Evolutionary conservation across 148 eudicot species (phyloP).

Genomic region (Silene uniflora): DNA sequence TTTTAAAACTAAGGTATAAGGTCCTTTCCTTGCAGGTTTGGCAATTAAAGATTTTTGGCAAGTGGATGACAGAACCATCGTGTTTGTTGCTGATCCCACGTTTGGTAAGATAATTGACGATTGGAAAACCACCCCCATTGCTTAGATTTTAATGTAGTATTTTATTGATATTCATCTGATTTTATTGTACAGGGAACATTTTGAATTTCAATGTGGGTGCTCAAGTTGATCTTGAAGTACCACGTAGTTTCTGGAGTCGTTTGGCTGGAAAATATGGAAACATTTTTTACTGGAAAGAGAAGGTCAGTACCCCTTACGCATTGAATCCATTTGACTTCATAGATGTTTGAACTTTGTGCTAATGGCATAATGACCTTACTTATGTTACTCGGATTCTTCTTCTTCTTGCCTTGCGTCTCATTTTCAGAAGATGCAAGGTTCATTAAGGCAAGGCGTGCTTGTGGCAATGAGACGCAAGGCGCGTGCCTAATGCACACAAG

Average conservation of each 20-base stretch:
- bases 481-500: neutral
- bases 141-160: neutral
- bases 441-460: no score
- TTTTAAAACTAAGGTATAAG: neutral
- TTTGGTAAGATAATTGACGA: constrained; percentile 47
- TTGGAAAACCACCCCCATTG: neutral
- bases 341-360: neutral
- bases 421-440: no score
- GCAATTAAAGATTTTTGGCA: constrained; percentile 92
- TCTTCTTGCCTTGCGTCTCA: neutral
- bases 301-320: constrained; percentile 36
- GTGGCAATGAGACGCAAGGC: no score
- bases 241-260: constrained; percentile 95
- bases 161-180: neutral
- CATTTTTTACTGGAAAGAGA: constrained; percentile 94
- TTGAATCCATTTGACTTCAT: neutral
- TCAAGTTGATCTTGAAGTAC: constrained; percentile 73
- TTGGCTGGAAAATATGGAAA: constrained; percentile 92
- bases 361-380: neutral
- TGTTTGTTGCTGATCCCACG: constrained; percentile 95
- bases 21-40: constrained; percentile 47
- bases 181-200: constrained; percentile 58
- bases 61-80: constrained; percentile 86
- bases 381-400: neutral
- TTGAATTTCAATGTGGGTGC: constrained; percentile 86